Evolutionary conservation across 2,329 filamentous ascomycete species (phyloP), one percentile per base, ranked within the genome.

Genomic region (Talaromyces sp.): DNA sequence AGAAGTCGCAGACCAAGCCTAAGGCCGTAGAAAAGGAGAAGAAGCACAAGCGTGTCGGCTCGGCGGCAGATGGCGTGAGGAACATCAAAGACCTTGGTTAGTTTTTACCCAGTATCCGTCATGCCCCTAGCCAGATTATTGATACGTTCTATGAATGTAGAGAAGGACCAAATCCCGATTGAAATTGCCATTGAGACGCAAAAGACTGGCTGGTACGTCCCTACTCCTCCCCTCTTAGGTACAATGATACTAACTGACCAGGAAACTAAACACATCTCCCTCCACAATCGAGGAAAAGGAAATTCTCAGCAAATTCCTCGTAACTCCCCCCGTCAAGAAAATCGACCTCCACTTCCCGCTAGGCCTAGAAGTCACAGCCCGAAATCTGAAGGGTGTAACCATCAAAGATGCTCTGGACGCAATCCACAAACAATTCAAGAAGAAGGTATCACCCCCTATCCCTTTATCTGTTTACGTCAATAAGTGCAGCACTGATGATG

Each of bases 361-460:
- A 62, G 94, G 94, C 60, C 86, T 95, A 64, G 89, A 94, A 75
- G 91, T 97, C 70, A 91, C 90, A 37, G 94, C 93, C 75, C 87
- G 94, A 74, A 98, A 97, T 81, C 83, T 93, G 73, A 94, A 93
- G 80, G 94, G 94, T 64, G 93, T 98, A 71, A 98, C 94, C 65
- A 94, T 98, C 85, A 97, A 97, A 84, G 94, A 98, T 80, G 93
- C 93, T 66, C 78, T 97, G 78, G 93, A 97, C 78, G 94, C 92
- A 73, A 97, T 98, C 81, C 85, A 97, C 85, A 97, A 97, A 85
- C 87, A 91, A 72, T 96, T 92, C 85, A 96, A 96, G 87, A 97
- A 97, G 88, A 90, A 93, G 87, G 94, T 93, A 64, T n/a, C 2
- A 16, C 13, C 31, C 9, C 31, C 11, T 16, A 11, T 2, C 10